Conservation (phyloP, 2,329 filamentous ascomycete genomes). For the Volutella citrinella region DNA sequence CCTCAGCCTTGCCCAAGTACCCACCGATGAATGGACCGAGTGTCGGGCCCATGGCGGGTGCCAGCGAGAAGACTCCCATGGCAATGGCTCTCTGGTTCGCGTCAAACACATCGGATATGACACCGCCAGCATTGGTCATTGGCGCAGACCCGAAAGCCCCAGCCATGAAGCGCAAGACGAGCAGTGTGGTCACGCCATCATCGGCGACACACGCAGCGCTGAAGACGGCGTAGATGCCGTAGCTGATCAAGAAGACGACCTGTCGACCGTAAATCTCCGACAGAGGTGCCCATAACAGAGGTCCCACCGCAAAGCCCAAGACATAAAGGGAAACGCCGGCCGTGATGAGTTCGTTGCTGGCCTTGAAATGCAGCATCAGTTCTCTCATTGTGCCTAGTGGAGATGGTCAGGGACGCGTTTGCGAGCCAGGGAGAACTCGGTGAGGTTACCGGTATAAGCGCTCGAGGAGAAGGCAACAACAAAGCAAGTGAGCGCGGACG, state of each 20-base stretch:
- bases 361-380: constrained; percentile 53
- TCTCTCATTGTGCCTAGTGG: constrained; percentile 34
- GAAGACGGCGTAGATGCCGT: constrained; percentile 57
- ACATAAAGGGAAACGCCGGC: constrained; percentile 64
- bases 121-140: constrained; percentile 60
- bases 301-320: constrained; percentile 59
- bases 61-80: constrained; percentile 57
- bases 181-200: constrained; percentile 54
- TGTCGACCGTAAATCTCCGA: constrained; percentile 63
- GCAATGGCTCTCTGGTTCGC: constrained; percentile 54
- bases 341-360: constrained; percentile 51
- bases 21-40: constrained; percentile 60
- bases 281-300: constrained; percentile 64
- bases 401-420: neutral
- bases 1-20: constrained; percentile 56
- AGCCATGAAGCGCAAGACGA: constrained; percentile 66
- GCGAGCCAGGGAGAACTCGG: rapidly evolving
- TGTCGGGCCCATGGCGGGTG: constrained; percentile 61
- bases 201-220: constrained; percentile 58
- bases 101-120: constrained; percentile 62
- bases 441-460: constrained; percentile 60
- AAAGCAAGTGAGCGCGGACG: constrained; percentile 64
- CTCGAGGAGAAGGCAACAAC: constrained; percentile 69
- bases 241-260: constrained; percentile 56
- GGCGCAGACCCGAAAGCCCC: constrained; percentile 62